A percentile compares a stretch with the other conserved stretches of the same genome.
These are phyloP conservation scores for Phytopythium cucurbitacearum DNA, from an alignment of 352 stramenopile genomes.

Conservation along the genomic window DNA sequence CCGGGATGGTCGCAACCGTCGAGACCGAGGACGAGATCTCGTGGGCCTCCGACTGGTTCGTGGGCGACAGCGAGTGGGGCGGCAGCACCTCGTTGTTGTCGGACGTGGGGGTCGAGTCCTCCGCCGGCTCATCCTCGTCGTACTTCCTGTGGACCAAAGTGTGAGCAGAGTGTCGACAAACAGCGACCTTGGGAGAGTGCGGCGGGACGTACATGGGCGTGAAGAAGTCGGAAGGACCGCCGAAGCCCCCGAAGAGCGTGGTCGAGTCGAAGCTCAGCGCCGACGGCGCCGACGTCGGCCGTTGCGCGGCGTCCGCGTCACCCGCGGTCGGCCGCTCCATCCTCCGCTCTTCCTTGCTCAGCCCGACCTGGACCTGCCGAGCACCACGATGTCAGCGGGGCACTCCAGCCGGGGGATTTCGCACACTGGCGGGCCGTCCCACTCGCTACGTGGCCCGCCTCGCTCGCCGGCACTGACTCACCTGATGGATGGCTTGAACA, in stretches of 20 bases:
- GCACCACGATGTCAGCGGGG: no score
- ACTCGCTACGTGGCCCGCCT: no score
- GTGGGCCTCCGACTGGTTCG: conserved; percentile 41
- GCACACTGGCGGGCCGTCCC: no score
- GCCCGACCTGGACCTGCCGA: no score
- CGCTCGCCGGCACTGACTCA: no score
- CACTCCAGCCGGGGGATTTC: no score
- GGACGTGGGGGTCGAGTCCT: background rate
- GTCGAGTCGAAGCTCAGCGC: conserved; percentile 37
- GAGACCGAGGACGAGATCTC: background rate
- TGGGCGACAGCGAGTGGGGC: conserved; percentile 24
- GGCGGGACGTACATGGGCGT: conserved; percentile 21
- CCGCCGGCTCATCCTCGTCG: conserved; percentile 22
- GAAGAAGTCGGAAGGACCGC: conserved; percentile 40
- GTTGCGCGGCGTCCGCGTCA: background rate
- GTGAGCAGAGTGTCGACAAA: background rate
- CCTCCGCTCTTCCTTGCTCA: no score
- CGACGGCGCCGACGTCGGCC: conserved; percentile 5
- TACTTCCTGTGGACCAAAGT: conserved; percentile 17
- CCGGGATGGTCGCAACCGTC: background rate
- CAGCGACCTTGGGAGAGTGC: no score
- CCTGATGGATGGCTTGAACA: no score
- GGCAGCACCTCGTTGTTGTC: conserved; percentile 29
- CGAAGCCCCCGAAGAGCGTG: conserved; percentile 40
- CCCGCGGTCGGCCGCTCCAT: no score